Conservation (phyloP, 139 green algal genomes). For the Chlamydomonas incerta region DNA sequence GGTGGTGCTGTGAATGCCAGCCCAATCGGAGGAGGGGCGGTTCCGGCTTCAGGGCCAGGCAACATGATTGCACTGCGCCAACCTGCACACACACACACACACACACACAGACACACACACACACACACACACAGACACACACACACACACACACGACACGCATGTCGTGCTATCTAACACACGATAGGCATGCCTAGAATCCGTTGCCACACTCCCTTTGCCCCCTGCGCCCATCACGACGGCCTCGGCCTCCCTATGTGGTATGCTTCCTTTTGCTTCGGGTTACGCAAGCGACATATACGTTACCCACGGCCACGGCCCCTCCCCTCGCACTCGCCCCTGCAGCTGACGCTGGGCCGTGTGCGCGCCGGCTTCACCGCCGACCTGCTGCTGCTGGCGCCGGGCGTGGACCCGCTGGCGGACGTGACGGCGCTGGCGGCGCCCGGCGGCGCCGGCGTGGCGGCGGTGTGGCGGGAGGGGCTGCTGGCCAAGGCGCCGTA, state of each 20-base stretch:
- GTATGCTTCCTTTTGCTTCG: too few relatives aligned
- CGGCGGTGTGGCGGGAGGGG: constrained; percentile 22
- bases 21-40: too few relatives aligned
- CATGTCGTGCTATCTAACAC: not conserved
- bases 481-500: constrained; percentile 26
- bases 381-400: constrained; percentile 33
- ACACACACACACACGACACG: not conserved
- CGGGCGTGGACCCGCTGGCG: constrained; percentile 2
- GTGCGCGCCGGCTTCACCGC: constrained; percentile 1
- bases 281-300: too few relatives aligned
- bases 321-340: not conserved
- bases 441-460: constrained; percentile 3
- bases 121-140: constrained; percentile 5
- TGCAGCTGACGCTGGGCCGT: not conserved
- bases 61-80: not conserved
- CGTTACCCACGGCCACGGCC: too few relatives aligned
- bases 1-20: too few relatives aligned
- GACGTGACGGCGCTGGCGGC: constrained; percentile 10
- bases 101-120: not conserved
- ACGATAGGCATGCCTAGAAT: too few relatives aligned
- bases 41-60: too few relatives aligned
- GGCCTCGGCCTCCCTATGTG: too few relatives aligned
- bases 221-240: too few relatives aligned
- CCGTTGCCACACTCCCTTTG: too few relatives aligned
- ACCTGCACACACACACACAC: not conserved